Percentiles rank a stretch among this genome's conserved stretches.
phyloP scores from a whole-genome alignment of 306 rosid species.

The Citrullus mucosospermus region DNA sequence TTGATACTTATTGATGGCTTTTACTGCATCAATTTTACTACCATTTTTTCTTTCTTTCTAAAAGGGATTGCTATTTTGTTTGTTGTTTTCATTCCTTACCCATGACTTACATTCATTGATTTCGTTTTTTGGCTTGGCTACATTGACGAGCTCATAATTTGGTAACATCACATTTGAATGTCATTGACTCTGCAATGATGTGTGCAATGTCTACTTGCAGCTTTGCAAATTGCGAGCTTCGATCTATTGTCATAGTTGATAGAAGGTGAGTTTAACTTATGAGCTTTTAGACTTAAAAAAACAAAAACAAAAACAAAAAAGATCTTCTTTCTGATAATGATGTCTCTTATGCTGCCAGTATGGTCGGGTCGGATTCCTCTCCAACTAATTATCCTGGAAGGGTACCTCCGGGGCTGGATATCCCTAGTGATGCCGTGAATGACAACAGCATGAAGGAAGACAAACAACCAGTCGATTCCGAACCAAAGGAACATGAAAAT shows the following conservation, averaged over 20 bases:
- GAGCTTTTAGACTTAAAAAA: background rate
- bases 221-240: conserved; percentile 64
- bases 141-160: background rate
- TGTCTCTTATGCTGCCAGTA: conserved; percentile 22
- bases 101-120: background rate
- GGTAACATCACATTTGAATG: background rate
- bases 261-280: conserved; percentile 33
- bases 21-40: background rate
- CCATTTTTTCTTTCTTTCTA: background rate
- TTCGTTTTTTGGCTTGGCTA: background rate
- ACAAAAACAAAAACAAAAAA: background rate
- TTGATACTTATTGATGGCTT: background rate
- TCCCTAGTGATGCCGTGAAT: conserved; percentile 33
- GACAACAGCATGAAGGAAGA: conserved; percentile 19
- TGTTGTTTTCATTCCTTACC: background rate
- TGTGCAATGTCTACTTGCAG: conserved; percentile 29
- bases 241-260: conserved; percentile 52
- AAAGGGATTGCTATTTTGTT: background rate
- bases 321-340: conserved; percentile 9
- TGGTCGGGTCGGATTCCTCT: conserved; percentile 39
- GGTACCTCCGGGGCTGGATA: conserved; percentile 45
- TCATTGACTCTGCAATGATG: background rate
- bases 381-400: conserved; percentile 55
- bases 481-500: background rate
- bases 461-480: background rate